These are phyloP conservation scores for Sphaerulina musiva DNA, from an alignment of 2,329 filamentous ascomycete genomes.

Conservation along the genomic window DNA sequence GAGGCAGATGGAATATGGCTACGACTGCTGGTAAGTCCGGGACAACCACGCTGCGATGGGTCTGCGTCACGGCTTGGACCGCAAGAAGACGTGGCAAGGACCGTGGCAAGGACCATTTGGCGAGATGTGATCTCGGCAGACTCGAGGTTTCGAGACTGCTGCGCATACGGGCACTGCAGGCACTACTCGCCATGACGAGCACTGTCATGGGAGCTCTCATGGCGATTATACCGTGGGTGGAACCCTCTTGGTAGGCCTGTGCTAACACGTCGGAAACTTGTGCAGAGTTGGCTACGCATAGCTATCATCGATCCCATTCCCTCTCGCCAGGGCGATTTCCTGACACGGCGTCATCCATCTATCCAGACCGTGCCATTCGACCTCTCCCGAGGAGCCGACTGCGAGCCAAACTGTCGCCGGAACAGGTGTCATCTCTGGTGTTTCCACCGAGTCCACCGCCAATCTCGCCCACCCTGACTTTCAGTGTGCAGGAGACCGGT, in stretches of 20 bases:
- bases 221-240: neutral
- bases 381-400: slow-evolving; percentile 84
- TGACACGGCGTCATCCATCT: slow-evolving; percentile 73
- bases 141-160: neutral
- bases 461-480: slow-evolving; percentile 45
- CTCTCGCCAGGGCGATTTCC: slow-evolving; percentile 28
- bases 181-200: neutral
- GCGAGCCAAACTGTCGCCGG: slow-evolving; percentile 77
- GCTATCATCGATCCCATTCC: slow-evolving; percentile 25
- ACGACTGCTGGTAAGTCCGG: slow-evolving; percentile 21
- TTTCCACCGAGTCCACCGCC: slow-evolving; percentile 72
- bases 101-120: neutral
- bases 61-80: neutral
- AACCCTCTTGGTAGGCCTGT: neutral
- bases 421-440: slow-evolving; percentile 72
- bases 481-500: slow-evolving; percentile 23
- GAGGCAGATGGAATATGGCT: slow-evolving; percentile 19
- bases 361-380: slow-evolving; percentile 84
- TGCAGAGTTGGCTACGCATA: slow-evolving; percentile 22
- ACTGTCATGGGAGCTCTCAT: neutral
- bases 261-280: slow-evolving; percentile 9
- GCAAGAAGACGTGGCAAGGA: slow-evolving; percentile 3
- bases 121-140: neutral
- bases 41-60: neutral
- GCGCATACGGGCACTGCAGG: neutral